Base-by-base conservation (phyloP, 345 rosid genomes). In the Bruguiera parviflora region DNA sequence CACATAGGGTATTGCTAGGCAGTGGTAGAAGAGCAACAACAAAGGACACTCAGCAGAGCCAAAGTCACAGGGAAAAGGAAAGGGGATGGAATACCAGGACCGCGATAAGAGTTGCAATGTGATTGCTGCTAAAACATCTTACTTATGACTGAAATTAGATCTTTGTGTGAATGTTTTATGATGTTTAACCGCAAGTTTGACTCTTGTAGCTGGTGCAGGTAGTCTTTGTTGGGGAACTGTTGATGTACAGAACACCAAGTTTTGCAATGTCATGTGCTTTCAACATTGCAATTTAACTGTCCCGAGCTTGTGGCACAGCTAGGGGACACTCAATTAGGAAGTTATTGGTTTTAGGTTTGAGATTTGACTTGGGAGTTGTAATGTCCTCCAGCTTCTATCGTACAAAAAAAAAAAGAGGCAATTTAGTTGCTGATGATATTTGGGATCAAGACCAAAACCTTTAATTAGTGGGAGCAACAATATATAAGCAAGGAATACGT, bases 21-120 rank as follows among this genome's bases (percentile, higher is more conserved):
- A 88, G 68, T 77, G 88, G 86, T 16, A 87, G 91, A 75, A 85
- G 76, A 58, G 82, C 77, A 51, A 86, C 88, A 72, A 61, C 78
- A 13, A 89, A 83, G 75, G 95, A 84, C 64, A 63, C 80, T 47
- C 89, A 73, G 73, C 87, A 80, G 71, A 93, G 81, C 73, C 85
- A 84, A 53, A 74, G 11, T 33, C 84, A 79, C 25, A 85, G 74
- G 76, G 92, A 88, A 63, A 88, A 86, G 79, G 96, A 87, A 75
- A 86, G 96, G 75, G 90, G 96, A 61, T 89, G 95, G 95, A 85
- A 84, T 52, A 71, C 61, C 49, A 83, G 85, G 71, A 74, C 80
- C 21, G 68, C 43, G 1, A 74, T 78, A 71, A 78, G 83, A 73
- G 74, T 43, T 61, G 71, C 70, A 55, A 67, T 78, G 43, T 83